Evolutionary conservation across 805 yeast species (phyloP).

Genomic region (Pichia phayaonensis): DNA sequence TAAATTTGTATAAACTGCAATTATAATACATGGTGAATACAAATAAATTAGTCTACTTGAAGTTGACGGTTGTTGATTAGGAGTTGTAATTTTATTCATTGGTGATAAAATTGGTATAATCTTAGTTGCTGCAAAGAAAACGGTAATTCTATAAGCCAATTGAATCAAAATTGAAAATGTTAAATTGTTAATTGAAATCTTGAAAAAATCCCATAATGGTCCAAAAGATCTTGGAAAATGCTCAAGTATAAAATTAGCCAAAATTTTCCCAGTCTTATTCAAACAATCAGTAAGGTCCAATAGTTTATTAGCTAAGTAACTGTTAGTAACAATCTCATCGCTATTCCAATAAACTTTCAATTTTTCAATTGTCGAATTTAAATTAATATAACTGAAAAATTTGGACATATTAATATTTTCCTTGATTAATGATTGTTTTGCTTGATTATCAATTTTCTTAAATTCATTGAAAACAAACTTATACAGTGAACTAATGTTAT

Average conservation of each 20-base stretch:
- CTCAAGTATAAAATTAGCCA: constrained; percentile 39
- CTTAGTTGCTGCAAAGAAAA: constrained; percentile 84
- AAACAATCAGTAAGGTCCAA: constrained; percentile 13
- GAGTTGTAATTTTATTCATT: constrained; percentile 10
- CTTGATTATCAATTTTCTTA: constrained; percentile 28
- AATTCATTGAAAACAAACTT: constrained; percentile 31
- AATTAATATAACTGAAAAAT: neutral
- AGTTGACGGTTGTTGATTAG: constrained; percentile 13
- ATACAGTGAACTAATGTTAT: constrained; percentile 26
- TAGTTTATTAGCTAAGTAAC: neutral
- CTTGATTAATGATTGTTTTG: constrained; percentile 19
- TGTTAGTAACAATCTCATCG: constrained; percentile 1
- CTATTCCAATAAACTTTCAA: neutral
- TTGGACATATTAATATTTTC: neutral
- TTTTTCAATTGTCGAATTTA: neutral
- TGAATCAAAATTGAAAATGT: constrained; percentile 78
- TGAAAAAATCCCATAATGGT: constrained; percentile 46
- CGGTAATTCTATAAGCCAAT: constrained; percentile 76
- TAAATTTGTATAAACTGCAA: constrained; percentile 91
- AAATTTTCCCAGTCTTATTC: constrained; percentile 20
- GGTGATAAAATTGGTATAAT: constrained; percentile 61
- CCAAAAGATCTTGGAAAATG: constrained; percentile 46
- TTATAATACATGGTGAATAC: constrained; percentile 87
- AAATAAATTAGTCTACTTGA: constrained; percentile 61
- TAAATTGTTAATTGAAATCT: constrained; percentile 49